These are phyloP conservation scores for Colletotrichum limetticola DNA, from an alignment of 2,329 filamentous ascomycete species.

Conservation along the genomic window DNA sequence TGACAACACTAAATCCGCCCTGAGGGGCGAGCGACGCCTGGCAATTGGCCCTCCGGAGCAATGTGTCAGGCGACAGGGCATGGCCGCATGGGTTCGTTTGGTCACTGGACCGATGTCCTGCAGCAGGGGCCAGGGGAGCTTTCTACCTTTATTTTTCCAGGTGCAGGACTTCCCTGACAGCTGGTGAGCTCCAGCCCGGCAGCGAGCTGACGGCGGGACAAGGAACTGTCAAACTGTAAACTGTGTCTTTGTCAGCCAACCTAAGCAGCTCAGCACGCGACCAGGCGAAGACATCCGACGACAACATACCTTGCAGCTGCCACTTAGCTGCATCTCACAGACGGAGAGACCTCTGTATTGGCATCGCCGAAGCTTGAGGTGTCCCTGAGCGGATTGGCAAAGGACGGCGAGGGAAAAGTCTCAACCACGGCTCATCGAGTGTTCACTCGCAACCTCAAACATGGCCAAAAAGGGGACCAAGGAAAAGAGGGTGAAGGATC, in stretches of 20 bases:
- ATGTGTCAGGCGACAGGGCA: constrained; percentile 5
- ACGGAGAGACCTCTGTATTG: background rate
- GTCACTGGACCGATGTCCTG: constrained; percentile 20
- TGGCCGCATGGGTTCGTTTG: background rate
- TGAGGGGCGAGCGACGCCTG: constrained; percentile 3
- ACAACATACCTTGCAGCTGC: constrained; percentile 1
- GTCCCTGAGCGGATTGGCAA: background rate
- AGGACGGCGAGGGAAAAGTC: too few relatives aligned
- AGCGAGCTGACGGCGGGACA: constrained; percentile 4
- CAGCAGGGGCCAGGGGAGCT: constrained; percentile 10
- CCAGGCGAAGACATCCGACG: background rate
- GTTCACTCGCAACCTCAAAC: background rate
- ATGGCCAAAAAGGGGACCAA: constrained; percentile 48
- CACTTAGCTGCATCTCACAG: background rate
- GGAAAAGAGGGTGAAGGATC: constrained; percentile 60
- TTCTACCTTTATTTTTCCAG: background rate
- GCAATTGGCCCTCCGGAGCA: constrained; percentile 16
- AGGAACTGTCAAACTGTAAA: constrained; percentile 9
- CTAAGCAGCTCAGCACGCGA: constrained; percentile 4
- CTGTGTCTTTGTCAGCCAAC: constrained; percentile 17
- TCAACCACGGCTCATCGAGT: background rate
- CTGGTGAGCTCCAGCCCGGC: background rate
- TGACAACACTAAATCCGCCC: background rate
- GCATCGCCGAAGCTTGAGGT: background rate
- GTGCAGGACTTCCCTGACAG: background rate